Evolutionary conservation across 495 filamentous ascomycete genomes (phyloP).

Genomic region (Neurospora hispaniola): DNA sequence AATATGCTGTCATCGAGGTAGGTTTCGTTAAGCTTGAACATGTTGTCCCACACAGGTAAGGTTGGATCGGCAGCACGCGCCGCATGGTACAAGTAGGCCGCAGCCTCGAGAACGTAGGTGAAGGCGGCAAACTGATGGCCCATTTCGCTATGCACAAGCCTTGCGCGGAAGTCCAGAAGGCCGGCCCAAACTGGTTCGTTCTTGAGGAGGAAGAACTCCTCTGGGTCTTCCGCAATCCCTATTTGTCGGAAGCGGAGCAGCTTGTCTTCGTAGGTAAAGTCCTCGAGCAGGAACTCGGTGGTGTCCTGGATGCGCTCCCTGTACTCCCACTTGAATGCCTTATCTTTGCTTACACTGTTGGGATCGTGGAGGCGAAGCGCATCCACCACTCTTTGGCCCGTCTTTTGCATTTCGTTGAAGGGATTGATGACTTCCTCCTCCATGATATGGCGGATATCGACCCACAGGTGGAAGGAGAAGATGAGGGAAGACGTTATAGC

Average conservation of each 20-base stretch:
- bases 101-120: constrained; percentile 9
- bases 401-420: constrained; percentile 12
- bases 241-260: constrained; percentile 1
- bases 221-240: constrained; percentile 1
- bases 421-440: constrained; percentile 11
- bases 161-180: constrained; percentile 18
- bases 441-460: constrained; percentile 22
- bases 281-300: constrained; percentile 8
- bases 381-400: constrained; percentile 4
- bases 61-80: constrained; percentile 4
- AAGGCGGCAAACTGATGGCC: constrained; percentile 11
- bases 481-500: constrained; percentile 5
- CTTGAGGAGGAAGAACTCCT: constrained; percentile 11
- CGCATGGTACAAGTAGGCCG: constrained; percentile 11
- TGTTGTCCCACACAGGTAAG: constrained; percentile 2
- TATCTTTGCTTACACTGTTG: neutral
- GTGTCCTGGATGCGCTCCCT: constrained; percentile 9
- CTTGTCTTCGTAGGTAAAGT: constrained; percentile 14
- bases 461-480: constrained; percentile 18
- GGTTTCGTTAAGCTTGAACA: neutral
- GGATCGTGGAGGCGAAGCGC: constrained; percentile 1
- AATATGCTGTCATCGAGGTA: constrained; percentile 7
- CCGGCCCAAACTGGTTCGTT: constrained; percentile 19
- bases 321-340: constrained; percentile 9
- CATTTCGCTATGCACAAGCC: constrained; percentile 15